phyloP scores from a whole-genome alignment of 192 early-diverging fungal species.

The Diversispora eburnea region DNA sequence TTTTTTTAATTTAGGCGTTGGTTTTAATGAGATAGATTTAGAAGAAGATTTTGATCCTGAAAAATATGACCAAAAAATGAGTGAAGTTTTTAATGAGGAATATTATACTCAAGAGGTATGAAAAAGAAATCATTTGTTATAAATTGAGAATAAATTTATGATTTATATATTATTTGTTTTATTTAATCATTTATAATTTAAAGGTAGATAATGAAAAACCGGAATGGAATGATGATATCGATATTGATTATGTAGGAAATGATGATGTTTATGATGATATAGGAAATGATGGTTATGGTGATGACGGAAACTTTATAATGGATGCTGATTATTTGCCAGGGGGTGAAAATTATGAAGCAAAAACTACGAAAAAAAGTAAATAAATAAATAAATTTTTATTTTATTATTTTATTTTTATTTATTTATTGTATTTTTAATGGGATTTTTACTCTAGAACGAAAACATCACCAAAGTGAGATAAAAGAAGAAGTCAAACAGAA shows the following conservation, averaged over 20 bases:
- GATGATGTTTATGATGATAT: slow-evolving; percentile 30
- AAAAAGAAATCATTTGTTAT: too few species aligned
- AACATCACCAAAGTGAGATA: slow-evolving; percentile 33
- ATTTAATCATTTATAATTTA: background rate
- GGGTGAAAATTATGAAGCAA: slow-evolving; percentile 53
- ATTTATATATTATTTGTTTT: background rate
- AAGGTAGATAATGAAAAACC: slow-evolving; percentile 70
- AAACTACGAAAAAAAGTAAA: slow-evolving; percentile 28
- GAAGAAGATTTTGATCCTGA: slow-evolving; percentile 91
- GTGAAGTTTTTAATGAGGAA: slow-evolving; percentile 66
- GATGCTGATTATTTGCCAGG: slow-evolving; percentile 86
- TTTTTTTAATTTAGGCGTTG: slow-evolving; percentile 42
- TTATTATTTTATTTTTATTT: background rate
- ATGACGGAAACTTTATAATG: slow-evolving; percentile 74
- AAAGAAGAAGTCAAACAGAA: slow-evolving; percentile 44
- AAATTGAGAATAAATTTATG: background rate
- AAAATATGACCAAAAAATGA: slow-evolving; percentile 85
- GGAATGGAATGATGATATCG: slow-evolving; percentile 83
- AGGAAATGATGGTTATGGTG: slow-evolving; percentile 37
- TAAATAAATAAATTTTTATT: too few species aligned
- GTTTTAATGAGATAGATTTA: slow-evolving; percentile 76
- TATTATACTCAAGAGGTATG: slow-evolving; percentile 54
- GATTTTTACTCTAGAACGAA: background rate
- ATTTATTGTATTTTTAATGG: background rate
- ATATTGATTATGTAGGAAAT: slow-evolving; percentile 58